Percentiles rank a stretch among this genome's conserved stretches.
Evolutionary conservation across 2,329 filamentous ascomycete species (phyloP).

Genomic region (Plenodomus biglobosus): DNA sequence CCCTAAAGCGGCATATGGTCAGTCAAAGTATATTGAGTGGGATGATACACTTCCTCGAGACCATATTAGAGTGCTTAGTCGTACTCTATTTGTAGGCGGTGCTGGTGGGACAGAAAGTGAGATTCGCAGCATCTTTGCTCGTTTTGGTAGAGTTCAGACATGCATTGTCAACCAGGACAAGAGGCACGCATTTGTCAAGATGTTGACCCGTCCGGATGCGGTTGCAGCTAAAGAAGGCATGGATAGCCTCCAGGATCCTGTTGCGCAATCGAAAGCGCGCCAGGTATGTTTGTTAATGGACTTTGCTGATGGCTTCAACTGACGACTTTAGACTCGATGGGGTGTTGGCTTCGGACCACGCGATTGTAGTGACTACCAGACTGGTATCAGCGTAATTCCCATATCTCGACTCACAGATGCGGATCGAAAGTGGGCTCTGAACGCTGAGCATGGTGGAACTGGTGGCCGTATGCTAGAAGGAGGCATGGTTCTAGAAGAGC

Average conservation of each 20-base stretch:
- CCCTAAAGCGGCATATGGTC: conserved; percentile 40
- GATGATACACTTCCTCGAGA: conserved; percentile 73
- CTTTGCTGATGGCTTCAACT: conserved; percentile 11
- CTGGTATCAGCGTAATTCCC: conserved; percentile 88
- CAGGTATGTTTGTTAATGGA: conserved; percentile 33
- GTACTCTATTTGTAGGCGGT: conserved; percentile 94
- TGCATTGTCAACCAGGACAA: conserved; percentile 99
- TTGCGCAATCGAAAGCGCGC: conserved; percentile 65
- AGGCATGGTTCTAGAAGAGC: conserved; percentile 91
- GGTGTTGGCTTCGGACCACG: conserved; percentile 95
- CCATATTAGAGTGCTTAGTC: conserved; percentile 81
- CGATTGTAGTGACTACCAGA: conserved; percentile 95
- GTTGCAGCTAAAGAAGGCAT: conserved; percentile 82
- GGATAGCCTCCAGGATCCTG: conserved; percentile 73
- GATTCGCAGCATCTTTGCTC: conserved; percentile 75
- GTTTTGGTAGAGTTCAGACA: conserved; percentile 87
- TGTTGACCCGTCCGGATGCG: conserved; percentile 87
- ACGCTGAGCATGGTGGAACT: conserved; percentile 88
- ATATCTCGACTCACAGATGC: conserved; percentile 92
- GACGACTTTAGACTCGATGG: conserved; percentile 76
- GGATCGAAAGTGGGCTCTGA: conserved; percentile 96
- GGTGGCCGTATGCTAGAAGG: conserved; percentile 78
- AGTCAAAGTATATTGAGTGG: conserved; percentile 75
- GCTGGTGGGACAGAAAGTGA: conserved; percentile 76
- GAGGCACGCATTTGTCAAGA: conserved; percentile 98